These are phyloP conservation scores for Gilbertella persicaria DNA, from an alignment of 371 early-diverging fungal species.

Conservation along the genomic window DNA sequence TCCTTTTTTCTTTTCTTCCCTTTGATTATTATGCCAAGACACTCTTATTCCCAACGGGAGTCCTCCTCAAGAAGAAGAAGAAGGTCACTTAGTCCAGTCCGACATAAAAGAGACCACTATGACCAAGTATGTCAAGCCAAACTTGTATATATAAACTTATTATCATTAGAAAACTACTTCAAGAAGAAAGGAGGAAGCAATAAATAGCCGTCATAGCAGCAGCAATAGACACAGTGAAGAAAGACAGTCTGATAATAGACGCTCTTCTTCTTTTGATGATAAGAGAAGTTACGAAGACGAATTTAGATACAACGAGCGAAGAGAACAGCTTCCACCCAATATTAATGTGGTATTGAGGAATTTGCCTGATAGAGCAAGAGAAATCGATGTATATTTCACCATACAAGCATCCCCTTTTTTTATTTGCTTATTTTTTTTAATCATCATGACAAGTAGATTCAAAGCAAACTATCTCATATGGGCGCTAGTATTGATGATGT, in stretches of 20 bases:
- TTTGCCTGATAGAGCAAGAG: slow-evolving; percentile 40
- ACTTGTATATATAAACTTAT: too few relatives aligned
- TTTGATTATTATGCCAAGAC: not conserved
- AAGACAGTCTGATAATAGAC: too few relatives aligned
- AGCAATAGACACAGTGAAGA: slow-evolving; percentile 2
- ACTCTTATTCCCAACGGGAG: not conserved
- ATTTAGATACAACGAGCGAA: slow-evolving; percentile 5
- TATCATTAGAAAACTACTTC: too few relatives aligned
- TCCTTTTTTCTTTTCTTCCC: not conserved
- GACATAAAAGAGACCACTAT: not conserved
- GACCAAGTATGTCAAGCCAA: slow-evolving; percentile 5
- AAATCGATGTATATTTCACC: slow-evolving; percentile 42
- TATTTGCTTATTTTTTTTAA: slow-evolving; percentile 12
- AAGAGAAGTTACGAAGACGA: slow-evolving; percentile 4
- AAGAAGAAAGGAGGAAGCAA: not conserved
- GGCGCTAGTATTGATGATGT: slow-evolving; percentile 31
- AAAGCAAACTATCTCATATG: slow-evolving; percentile 19
- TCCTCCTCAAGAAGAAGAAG: slow-evolving; percentile 5
- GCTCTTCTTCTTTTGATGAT: too few relatives aligned
- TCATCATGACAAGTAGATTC: slow-evolving; percentile 33
- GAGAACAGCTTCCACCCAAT: slow-evolving; percentile 32
- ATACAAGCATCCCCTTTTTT: slow-evolving; percentile 27
- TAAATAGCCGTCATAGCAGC: not conserved
- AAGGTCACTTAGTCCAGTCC: slow-evolving; percentile 21
- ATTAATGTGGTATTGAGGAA: slow-evolving; percentile 52